Percentiles rank a stretch among this genome's conserved stretches.
Conservation (phyloP, 257 asterid genomes). For the Anisodus acutangulus region DNA sequence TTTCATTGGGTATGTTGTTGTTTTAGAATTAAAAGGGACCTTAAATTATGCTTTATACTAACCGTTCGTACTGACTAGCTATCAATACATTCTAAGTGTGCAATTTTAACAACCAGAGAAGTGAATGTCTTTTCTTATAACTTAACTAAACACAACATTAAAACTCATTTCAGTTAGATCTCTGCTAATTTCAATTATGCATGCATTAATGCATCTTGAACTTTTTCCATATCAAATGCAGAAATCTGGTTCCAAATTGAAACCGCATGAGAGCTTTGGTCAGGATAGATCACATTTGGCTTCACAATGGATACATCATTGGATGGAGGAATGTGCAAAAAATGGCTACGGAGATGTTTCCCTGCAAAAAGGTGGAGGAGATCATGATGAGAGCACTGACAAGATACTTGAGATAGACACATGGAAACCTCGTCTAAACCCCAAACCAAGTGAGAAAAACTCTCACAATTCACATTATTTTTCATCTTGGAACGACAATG, state of each 20-base stretch:
- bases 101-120: neutral
- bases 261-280: constrained; percentile 35
- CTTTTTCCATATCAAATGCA: constrained; percentile 44
- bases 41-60: neutral
- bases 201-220: neutral
- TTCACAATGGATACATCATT: constrained; percentile 68
- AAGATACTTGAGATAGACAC: constrained; percentile 90
- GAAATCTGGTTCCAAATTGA: constrained; percentile 58
- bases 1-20: constrained; percentile 20
- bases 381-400: constrained; percentile 69
- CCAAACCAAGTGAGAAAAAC: constrained; percentile 42
- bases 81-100: neutral
- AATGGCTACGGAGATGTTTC: constrained; percentile 42
- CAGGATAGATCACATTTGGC: constrained; percentile 47
- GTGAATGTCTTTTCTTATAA: neutral
- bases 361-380: constrained; percentile 23
- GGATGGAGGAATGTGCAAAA: constrained; percentile 80
- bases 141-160: neutral
- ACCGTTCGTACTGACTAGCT: neutral
- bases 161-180: neutral
- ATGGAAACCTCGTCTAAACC: constrained; percentile 67
- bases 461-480: constrained; percentile 47
- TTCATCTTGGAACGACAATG: constrained; percentile 58
- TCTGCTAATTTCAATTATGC: constrained; percentile 15
- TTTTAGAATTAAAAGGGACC: neutral